Base-by-base conservation (phyloP, 257 asterid genomes). In the Gardenia jasminoides region DNA sequence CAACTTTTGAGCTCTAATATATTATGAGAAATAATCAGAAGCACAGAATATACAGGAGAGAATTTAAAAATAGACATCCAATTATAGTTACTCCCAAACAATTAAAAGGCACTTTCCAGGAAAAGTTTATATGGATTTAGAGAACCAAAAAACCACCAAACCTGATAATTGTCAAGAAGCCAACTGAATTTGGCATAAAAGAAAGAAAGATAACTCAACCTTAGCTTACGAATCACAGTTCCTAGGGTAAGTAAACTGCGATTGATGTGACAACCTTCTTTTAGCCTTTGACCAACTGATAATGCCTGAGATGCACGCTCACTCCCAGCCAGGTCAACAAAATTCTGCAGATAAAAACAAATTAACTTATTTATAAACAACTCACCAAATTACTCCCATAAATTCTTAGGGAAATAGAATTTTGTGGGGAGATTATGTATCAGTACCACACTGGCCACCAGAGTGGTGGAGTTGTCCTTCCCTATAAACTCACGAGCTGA, bases 321-420 rank as follows among this genome's bases (percentile, higher is more conserved):
- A 79, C 99, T 96, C 67, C 99, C 99, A 52, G 99, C 99, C 79
- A 96, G 87, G 87, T 96, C 99, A 87, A 96, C 99, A 89, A 93
- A 94, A 84, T 96, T 96, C 99, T 96, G 91, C 90, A 86, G 73
- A 81, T 77, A 82, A 79, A 82, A 43, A 74, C 80, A 19, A 50
- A 80, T 76, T 46, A 66, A 72, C 59, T 65, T 83, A 62, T 44
- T 58, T 67, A 19, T 30, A 75, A 72, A 69, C 54, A 68, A 73
- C 43, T 67, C 59, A 17, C 65, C 12, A 24, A 58, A 65, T 58
- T 62, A 77, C 73, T 58, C 54, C 59, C 64, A 24, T 36, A 15
- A 43, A 36, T 46, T 20, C 44, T 46, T 26, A 28, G 13, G n/a
- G 46, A 52, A 62, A 70, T 47, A 58, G 65, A 48, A 36, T 67